Evolutionary conservation across 2,329 filamentous ascomycete genomes (phyloP).

Genomic region (Gaeumannomyces sp.): DNA sequence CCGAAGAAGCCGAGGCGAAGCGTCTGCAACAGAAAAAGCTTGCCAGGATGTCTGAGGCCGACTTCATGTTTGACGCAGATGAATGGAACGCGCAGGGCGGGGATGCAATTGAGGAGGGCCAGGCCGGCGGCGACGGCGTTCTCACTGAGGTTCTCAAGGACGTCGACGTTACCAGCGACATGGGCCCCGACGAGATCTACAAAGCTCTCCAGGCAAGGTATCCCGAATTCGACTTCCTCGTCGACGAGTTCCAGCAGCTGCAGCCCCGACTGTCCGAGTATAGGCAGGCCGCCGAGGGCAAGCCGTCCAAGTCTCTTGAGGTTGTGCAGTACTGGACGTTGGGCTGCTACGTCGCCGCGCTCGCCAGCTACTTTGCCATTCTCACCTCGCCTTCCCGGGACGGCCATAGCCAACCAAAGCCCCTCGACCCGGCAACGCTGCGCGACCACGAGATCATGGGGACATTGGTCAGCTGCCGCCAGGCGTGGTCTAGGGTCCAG

Average conservation of each 20-base stretch:
- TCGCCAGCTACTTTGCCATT: conserved; percentile 92
- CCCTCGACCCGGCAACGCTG: conserved; percentile 70
- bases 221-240: conserved; percentile 84
- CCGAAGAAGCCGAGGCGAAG: conserved; percentile 87
- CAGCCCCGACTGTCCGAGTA: conserved; percentile 58
- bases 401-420: conserved; percentile 40
- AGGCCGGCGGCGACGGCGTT: conserved; percentile 39
- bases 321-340: conserved; percentile 73
- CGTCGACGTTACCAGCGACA: conserved; percentile 71
- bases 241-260: conserved; percentile 70
- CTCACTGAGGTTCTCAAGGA: conserved; percentile 84
- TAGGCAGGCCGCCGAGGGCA: conserved; percentile 50
- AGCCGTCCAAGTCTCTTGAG: conserved; percentile 46
- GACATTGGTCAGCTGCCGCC: conserved; percentile 69
- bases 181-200: conserved; percentile 67
- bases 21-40: conserved; percentile 87
- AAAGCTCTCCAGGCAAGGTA: conserved; percentile 75
- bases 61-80: conserved; percentile 87
- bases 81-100: conserved; percentile 67
- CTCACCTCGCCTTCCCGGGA: conserved; percentile 73
- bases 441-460: conserved; percentile 91
- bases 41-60: conserved; percentile 79
- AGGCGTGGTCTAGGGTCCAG: conserved; percentile 73
- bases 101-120: conserved; percentile 36
- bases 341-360: conserved; percentile 76